These are phyloP conservation scores for Microcyclospora pomicola DNA, from an alignment of 2,329 filamentous ascomycete genomes.

Conservation along the genomic window DNA sequence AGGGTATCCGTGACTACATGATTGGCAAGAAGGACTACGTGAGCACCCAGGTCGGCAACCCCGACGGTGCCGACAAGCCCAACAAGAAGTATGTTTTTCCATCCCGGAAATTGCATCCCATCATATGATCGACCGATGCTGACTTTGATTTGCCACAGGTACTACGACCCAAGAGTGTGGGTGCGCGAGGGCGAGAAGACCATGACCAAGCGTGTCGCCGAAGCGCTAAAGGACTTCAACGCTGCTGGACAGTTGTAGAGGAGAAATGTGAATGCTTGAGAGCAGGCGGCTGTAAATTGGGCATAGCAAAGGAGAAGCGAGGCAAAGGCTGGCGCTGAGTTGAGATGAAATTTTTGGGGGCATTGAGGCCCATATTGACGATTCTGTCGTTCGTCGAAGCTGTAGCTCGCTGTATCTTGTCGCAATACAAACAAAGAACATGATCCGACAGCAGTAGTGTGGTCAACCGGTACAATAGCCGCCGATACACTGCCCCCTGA, in stretches of 20 bases:
- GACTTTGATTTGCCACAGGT: constrained; percentile 17
- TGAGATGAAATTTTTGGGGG: too few species aligned
- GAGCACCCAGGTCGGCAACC: constrained; percentile 76
- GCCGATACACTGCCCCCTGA: too few species aligned
- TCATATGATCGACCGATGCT: constrained; percentile 18
- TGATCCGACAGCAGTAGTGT: too few species aligned
- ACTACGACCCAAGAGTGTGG: constrained; percentile 73
- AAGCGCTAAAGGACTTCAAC: constrained; percentile 87
- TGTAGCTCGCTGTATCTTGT: too few species aligned
- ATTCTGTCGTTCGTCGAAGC: too few species aligned
- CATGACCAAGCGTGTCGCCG: constrained; percentile 68
- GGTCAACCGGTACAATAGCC: too few species aligned
- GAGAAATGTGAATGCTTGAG: too few species aligned
- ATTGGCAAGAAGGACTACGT: constrained; percentile 93
- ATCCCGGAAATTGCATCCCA: background rate
- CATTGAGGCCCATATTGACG: too few species aligned
- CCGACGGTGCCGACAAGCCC: constrained; percentile 89
- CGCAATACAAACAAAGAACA: too few species aligned
- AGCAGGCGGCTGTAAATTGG: too few species aligned
- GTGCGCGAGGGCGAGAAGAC: constrained; percentile 95
- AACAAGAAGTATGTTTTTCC: constrained; percentile 78
- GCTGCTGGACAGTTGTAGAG: constrained; percentile 58
- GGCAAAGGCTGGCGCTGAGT: too few species aligned
- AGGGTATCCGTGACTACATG: constrained; percentile 88
- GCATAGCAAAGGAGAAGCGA: too few species aligned